Evolutionary conservation across 2,329 filamentous ascomycete genomes (phyloP), one percentile per base, ranked within the genome.

Genomic region (Ophiostoma fasciatum): DNA sequence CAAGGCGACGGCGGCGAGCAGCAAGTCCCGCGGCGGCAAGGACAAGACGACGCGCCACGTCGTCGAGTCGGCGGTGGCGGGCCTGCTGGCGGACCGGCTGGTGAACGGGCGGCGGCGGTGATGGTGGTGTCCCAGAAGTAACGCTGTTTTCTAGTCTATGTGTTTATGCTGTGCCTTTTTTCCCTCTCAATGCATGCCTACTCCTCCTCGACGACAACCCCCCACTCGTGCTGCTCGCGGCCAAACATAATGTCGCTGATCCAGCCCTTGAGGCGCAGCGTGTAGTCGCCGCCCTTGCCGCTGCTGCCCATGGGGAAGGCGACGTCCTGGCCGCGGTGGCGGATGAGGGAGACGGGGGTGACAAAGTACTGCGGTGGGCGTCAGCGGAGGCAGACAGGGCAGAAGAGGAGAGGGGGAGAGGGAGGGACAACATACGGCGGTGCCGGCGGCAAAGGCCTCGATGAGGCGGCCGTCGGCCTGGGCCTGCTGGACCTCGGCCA

Each of bases 381-480:
- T n/a, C n/a, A n/a, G n/a, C n/a, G n/a, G n/a, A n/a, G n/a, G n/a
- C n/a, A 9, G 23, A 0, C 4, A 15, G 10, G 29, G 33, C 9
- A 23, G 11, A 15, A 26, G 5, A 18, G 23, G 15, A 7, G 17
- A 25, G 42, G 26, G 28, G 40, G 29, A 12, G 32, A 22, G 30
- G 17, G n/a, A n/a, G 21, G 17, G 7, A 37, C 74, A 64, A 70
- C 75, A 64, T 64, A 81, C 77, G 38, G 87, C 87, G 43, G 87
- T 94, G 14, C 88, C 87, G 23, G 81, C 75, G 7, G 81, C 82
- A 52, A 94, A 94, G 2, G 82, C 71, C 61, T 94, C 87, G 9
- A 94, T 55, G 29, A 94, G 56, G 3, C 85, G 66, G 3, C 82
- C 84, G 51, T 94, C 82, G 29, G 68, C 60, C 19, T 73, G 62